These are phyloP conservation scores for Panaeolus cyanescens DNA, from an alignment of 768 basidiomycete species.

Conservation along the genomic window DNA sequence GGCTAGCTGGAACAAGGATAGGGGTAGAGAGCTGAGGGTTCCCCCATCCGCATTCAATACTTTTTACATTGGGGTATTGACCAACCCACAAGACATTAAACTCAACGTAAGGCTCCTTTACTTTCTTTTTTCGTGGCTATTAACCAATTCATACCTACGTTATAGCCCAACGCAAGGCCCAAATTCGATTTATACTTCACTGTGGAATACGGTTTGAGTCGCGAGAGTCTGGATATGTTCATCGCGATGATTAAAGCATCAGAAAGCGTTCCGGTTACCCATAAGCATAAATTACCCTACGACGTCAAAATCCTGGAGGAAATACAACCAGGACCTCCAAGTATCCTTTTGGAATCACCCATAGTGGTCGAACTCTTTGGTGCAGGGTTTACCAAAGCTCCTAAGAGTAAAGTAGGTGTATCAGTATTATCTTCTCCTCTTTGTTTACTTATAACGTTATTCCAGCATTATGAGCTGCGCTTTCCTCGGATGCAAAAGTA, in stretches of 20 bases:
- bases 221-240: constrained; percentile 67
- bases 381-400: constrained; percentile 81
- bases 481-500: constrained; percentile 81
- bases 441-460: constrained; percentile 5
- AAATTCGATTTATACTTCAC: constrained; percentile 78
- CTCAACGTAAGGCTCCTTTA: background rate
- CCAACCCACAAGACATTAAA: constrained; percentile 44
- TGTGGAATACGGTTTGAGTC: constrained; percentile 71
- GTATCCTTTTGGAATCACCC: constrained; percentile 59
- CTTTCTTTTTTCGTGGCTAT: background rate
- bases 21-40: constrained; percentile 77
- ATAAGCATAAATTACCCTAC: constrained; percentile 45
- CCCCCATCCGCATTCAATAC: constrained; percentile 72
- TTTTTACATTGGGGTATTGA: constrained; percentile 74
- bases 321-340: constrained; percentile 47
- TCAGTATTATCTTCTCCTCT: background rate
- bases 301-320: constrained; percentile 51
- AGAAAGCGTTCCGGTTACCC: constrained; percentile 26
- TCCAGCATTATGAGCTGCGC: constrained; percentile 79
- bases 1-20: constrained; percentile 77
- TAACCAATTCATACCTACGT: background rate
- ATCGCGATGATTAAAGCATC: constrained; percentile 66
- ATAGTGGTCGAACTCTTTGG: constrained; percentile 76
- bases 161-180: constrained; percentile 46
- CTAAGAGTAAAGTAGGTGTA: constrained; percentile 49